A percentile compares a stretch with the other conserved stretches of the same genome.
Conservation (phyloP, 495 filamentous ascomycete species). For the Haplographium delicatum region DNA sequence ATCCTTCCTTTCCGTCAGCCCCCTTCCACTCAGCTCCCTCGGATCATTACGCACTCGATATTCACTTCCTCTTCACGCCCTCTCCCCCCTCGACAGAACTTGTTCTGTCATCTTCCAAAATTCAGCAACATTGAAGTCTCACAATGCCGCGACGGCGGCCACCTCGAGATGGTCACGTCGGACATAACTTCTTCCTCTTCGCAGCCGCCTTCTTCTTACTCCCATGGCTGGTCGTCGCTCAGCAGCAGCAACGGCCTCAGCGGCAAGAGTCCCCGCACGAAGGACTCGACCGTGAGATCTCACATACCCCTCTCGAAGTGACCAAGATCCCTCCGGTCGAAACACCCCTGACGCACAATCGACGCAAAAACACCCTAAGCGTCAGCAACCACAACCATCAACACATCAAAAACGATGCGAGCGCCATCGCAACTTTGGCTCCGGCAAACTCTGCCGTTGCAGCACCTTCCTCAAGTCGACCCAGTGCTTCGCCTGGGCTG, state of each 20-base stretch:
- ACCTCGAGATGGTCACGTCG: conserved; percentile 42
- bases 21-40: no score
- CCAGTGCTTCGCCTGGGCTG: conserved; percentile 62
- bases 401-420: conserved; percentile 55
- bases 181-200: conserved; percentile 38
- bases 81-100: conserved; percentile 9
- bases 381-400: conserved; percentile 29
- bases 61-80: no score
- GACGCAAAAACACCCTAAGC: conserved; percentile 23
- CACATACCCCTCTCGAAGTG: conserved; percentile 22
- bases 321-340: conserved; percentile 27
- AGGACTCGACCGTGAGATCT: conserved; percentile 20
- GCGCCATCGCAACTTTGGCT: conserved; percentile 92
- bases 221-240: conserved; percentile 52
- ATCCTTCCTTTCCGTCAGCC: no score
- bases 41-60: no score
- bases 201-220: conserved; percentile 43
- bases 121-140: conserved; percentile 35
- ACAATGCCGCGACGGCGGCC: conserved; percentile 51
- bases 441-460: conserved; percentile 76
- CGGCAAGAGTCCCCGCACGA: conserved; percentile 30
- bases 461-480: conserved; percentile 70
- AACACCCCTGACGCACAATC: conserved; percentile 22
- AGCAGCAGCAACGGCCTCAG: conserved; percentile 48
- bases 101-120: conserved; percentile 9